A percentile compares a stretch with the other conserved stretches of the same genome.
Conservation (phyloP, 2,329 filamentous ascomycete species). For the Fusarium papillatum region DNA sequence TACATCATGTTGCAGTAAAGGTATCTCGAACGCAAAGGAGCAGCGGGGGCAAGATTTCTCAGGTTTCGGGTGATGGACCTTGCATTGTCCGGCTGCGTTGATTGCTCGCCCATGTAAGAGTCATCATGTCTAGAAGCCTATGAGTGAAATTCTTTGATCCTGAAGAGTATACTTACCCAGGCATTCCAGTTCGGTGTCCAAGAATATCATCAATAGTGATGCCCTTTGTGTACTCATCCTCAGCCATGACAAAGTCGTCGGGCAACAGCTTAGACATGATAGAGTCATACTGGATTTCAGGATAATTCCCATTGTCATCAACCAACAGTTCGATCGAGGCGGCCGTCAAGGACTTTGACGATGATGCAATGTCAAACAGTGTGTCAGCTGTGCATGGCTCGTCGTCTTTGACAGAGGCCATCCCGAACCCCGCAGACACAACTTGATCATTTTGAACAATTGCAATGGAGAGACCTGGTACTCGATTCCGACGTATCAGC, state of each 20-base stretch:
- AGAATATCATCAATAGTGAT: slow-evolving; percentile 15
- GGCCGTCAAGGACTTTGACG: slow-evolving; percentile 10
- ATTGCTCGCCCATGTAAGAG: slow-evolving; percentile 13
- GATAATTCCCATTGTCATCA: not conserved
- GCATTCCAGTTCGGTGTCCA: slow-evolving; percentile 14
- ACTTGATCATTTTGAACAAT: not conserved
- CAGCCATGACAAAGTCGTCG: slow-evolving; percentile 13
- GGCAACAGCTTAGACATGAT: slow-evolving; percentile 9
- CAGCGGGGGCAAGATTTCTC: slow-evolving; percentile 9
- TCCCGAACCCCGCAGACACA: slow-evolving; percentile 3
- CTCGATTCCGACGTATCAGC: not conserved
- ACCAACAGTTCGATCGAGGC: not conserved
- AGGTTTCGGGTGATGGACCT: slow-evolving; percentile 10
- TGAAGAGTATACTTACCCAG: not conserved
- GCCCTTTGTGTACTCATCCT: not conserved
- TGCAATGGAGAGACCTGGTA: slow-evolving; percentile 16
- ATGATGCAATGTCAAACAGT: slow-evolving; percentile 22
- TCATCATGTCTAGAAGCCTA: not conserved
- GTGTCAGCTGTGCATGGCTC: slow-evolving; percentile 10
- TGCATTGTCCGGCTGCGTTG: not conserved
- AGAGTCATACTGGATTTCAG: not conserved
- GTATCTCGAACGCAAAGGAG: not conserved
- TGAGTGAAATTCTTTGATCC: not conserved
- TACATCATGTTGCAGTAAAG: slow-evolving; percentile 31
- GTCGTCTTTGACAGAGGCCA: not conserved